Evolutionary conservation across 2,329 filamentous ascomycete species (phyloP), one percentile per base, ranked within the genome.

Genomic region (Paecilomyces fulvus): DNA sequence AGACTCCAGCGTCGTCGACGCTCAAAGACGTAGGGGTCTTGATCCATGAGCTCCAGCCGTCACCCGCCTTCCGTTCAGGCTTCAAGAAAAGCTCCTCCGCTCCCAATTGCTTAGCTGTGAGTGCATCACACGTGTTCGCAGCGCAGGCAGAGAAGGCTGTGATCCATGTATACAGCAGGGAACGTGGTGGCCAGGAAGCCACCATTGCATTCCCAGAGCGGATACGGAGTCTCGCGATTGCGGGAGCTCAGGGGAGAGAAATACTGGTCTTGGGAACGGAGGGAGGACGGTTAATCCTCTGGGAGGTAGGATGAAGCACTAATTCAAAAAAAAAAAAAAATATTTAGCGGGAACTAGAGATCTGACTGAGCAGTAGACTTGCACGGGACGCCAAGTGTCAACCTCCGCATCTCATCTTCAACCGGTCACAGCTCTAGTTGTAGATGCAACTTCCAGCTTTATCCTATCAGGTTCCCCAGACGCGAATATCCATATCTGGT

Each of bases 61-160:
- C 87, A 55, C 83, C 87, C 61, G 81, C 84, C n/a, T 83, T 91
- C 68, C 87, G 87, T 66, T 79, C 84, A 60, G 82, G 86, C 51
- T 92, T 94, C 80, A 97, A 96, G 80, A 97, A 96, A 77, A 95
- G 89, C 77, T 88, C 89, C 14, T 85, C 86, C n/a, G 81, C 86
- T 25, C 78, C 81, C 57, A 89, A 92, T 71, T 87, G 89, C 64
- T 77, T 99, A 55, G 92, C 90, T 30, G 81, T 92, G 64, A 95
- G 82, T 72, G 79, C 83, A 49, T 86, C 86, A 20, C 94, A 99
- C 70, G 80, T 97, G 51, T 99, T 96, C 70, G 88, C 92, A 3
- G 92, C 90, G 3, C 94, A 99, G 71, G 82, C 88, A 52, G 91
- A 92, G 61, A 97, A 96, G 73, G 90, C 91, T 0, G 89, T 95